Evolutionary conservation across 2,329 filamentous ascomycete species (phyloP).

Genomic region (Cordyceps tenuipes): DNA sequence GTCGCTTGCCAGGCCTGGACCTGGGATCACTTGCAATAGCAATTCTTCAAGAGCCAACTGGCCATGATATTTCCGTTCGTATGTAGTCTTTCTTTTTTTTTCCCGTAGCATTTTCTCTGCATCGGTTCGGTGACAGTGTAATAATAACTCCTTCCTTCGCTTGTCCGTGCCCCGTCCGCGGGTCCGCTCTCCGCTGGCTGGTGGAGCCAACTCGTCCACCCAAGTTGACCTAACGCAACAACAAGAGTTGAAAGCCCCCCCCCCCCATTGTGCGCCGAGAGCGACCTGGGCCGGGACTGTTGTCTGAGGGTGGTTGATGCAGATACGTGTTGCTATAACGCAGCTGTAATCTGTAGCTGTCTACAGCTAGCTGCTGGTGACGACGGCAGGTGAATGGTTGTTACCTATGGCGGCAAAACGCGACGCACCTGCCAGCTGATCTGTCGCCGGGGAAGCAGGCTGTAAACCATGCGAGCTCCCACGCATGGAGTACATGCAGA

Average conservation of each 20-base stretch:
- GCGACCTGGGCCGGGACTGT: no score
- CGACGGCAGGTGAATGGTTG: no score
- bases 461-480: no score
- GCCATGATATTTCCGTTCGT: neutral
- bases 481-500: no score
- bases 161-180: neutral
- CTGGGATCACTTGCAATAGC: neutral
- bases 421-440: no score
- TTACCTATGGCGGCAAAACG: no score
- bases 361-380: no score
- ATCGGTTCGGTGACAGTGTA: neutral
- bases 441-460: no score
- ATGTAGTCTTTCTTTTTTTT: neutral
- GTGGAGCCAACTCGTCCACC: neutral
- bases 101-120: neutral
- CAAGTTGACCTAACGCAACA: neutral
- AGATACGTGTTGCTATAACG: no score
- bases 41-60: neutral
- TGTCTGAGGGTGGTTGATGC: no score
- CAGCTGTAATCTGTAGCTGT: no score
- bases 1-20: neutral
- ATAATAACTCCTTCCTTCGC: neutral
- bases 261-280: no score
- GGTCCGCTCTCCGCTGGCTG: neutral
- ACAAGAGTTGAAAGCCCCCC: neutral